These are phyloP conservation scores for Leccinum arenicola DNA, from an alignment of 768 basidiomycete genomes.

Conservation along the genomic window DNA sequence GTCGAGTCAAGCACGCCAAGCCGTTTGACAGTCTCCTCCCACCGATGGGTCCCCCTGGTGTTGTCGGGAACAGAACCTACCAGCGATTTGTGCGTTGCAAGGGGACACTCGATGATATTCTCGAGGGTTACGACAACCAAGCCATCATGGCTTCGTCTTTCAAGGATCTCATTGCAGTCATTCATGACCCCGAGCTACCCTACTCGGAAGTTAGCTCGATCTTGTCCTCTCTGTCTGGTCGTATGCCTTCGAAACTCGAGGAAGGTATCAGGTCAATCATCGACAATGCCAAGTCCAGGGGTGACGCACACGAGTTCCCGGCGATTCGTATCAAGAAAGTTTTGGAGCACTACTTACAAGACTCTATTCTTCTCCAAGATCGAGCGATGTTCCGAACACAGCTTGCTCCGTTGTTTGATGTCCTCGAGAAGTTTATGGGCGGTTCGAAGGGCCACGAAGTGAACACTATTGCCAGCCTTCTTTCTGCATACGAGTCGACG, in stretches of 20 bases:
- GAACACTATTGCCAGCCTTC: slow-evolving; percentile 68
- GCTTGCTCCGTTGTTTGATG: slow-evolving; percentile 65
- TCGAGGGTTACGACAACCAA: slow-evolving; percentile 97
- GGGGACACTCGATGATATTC: slow-evolving; percentile 80
- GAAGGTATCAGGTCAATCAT: slow-evolving; percentile 77
- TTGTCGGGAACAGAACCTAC: slow-evolving; percentile 86
- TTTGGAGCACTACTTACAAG: slow-evolving; percentile 81
- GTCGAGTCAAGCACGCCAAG: slow-evolving; percentile 96
- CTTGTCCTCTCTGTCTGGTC: slow-evolving; percentile 85
- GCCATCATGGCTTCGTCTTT: slow-evolving; percentile 83
- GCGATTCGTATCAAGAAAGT: slow-evolving; percentile 81
- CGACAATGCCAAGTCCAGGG: slow-evolving; percentile 71
- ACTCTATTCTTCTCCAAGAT: slow-evolving; percentile 78
- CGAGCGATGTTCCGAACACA: slow-evolving; percentile 74
- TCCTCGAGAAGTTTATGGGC: slow-evolving; percentile 73
- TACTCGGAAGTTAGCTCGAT: slow-evolving; percentile 83
- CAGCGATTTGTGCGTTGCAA: slow-evolving; percentile 78
- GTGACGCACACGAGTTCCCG: slow-evolving; percentile 83
- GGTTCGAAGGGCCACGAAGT: slow-evolving; percentile 90
- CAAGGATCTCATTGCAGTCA: slow-evolving; percentile 79
- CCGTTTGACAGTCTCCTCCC: slow-evolving; percentile 96
- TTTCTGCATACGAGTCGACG: slow-evolving; percentile 78
- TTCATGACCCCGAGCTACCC: slow-evolving; percentile 84
- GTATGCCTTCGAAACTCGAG: slow-evolving; percentile 90
- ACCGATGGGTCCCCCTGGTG: slow-evolving; percentile 78